Conservation (phyloP, 768 basidiomycete genomes). For the Pleurotus tuoliensis region DNA sequence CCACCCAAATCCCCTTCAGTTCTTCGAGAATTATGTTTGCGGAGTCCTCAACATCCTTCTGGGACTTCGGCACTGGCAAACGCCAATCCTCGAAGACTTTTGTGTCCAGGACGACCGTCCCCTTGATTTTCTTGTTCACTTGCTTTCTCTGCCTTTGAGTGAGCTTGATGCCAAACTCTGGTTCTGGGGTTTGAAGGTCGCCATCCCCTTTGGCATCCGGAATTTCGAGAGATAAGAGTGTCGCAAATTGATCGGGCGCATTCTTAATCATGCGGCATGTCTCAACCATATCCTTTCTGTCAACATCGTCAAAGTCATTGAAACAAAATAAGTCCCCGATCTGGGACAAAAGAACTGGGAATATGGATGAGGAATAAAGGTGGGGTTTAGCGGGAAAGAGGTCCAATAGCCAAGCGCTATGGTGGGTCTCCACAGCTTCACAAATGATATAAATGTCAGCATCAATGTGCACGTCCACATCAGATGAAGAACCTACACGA, state of each 20-base stretch:
- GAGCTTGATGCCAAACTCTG: slow-evolving; percentile 8
- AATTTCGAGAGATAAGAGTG: neutral
- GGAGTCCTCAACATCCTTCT: neutral
- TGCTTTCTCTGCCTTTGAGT: slow-evolving; percentile 25
- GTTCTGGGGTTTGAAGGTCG: neutral
- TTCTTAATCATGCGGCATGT: neutral
- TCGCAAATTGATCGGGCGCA: neutral
- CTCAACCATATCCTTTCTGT: neutral
- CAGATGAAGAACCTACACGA: neutral
- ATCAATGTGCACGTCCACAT: neutral
- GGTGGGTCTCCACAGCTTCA: neutral
- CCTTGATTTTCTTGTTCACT: slow-evolving; percentile 12
- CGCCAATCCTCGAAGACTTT: slow-evolving; percentile 26
- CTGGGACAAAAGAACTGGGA: neutral
- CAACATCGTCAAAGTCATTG: neutral
- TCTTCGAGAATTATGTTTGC: slow-evolving; percentile 14
- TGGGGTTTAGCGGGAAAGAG: neutral
- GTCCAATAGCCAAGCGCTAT: neutral
- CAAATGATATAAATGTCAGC: neutral
- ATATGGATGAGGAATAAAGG: neutral
- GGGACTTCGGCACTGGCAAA: slow-evolving; percentile 17
- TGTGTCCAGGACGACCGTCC: slow-evolving; percentile 16
- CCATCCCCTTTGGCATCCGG: neutral
- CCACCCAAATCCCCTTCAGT: slow-evolving; percentile 16
- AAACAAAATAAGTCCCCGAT: neutral